Evolutionary conservation across 2,329 filamentous ascomycete genomes (phyloP).

Genomic region (Thelonectria rubi): DNA sequence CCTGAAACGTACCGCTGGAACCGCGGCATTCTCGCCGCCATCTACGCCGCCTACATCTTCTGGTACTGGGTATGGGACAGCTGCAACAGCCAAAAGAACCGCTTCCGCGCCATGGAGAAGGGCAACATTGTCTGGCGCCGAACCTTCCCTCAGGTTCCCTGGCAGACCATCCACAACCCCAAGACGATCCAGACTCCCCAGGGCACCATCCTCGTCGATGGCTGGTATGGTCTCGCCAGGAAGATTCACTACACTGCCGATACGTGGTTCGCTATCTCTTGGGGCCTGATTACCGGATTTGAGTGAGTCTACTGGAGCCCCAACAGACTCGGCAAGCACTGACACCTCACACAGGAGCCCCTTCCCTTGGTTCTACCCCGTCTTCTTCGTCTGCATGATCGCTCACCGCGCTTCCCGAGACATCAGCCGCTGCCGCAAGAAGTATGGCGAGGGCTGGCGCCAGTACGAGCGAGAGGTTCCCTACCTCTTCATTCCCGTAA

Average conservation of each 20-base stretch:
- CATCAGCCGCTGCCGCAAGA: constrained; percentile 77
- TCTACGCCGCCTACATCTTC: constrained; percentile 79
- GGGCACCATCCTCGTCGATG: constrained; percentile 82
- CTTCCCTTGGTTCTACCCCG: constrained; percentile 90
- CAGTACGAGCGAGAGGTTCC: constrained; percentile 83
- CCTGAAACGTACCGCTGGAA: constrained; percentile 83
- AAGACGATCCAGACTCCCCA: constrained; percentile 77
- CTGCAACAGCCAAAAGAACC: constrained; percentile 92
- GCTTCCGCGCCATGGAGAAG: constrained; percentile 82
- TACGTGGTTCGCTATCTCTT: constrained; percentile 58
- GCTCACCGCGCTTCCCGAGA: constrained; percentile 80
- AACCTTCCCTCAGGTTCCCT: constrained; percentile 90
- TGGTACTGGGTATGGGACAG: constrained; percentile 95
- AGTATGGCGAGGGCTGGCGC: constrained; percentile 84
- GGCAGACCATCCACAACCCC: constrained; percentile 83
- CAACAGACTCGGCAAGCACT: constrained; percentile 8
- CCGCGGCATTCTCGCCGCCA: constrained; percentile 67
- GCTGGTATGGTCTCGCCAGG: constrained; percentile 82
- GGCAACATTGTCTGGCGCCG: constrained; percentile 76
- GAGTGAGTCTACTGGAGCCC: constrained; percentile 41
- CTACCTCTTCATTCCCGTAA: constrained; percentile 82
- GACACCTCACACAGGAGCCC: constrained; percentile 60
- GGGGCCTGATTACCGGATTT: constrained; percentile 63
- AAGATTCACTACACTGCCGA: constrained; percentile 66
- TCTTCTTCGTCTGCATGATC: constrained; percentile 87